Evolutionary conservation across 2,329 filamentous ascomycete genomes (phyloP), one percentile per base, ranked within the genome.

Genomic region (Lasiodiplodia hormozganensis): DNA sequence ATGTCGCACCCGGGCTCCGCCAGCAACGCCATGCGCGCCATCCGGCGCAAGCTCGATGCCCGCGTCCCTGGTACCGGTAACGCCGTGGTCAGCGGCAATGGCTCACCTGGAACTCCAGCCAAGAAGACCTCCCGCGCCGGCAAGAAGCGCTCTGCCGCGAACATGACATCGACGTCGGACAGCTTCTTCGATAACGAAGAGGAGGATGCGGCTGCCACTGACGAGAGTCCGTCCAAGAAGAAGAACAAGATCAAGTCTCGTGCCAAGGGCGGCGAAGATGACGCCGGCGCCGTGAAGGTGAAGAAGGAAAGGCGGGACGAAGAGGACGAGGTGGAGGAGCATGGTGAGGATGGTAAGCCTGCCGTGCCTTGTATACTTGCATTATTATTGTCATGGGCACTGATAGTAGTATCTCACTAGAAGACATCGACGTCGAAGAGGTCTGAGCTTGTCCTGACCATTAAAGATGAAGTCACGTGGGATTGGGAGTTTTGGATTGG

Each of bases 1-100:
- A 80, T 80, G 78, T 69, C 72, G 71, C 79, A 80, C 68, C 74
- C 74, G 8, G 74, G 77, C 64, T 80, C 78, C 34, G 78, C 78
- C 14, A 69, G 73, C 70, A 80, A 80, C 62, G 77, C 78, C 38
- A 80, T 78, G 78, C 72, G 75, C 58, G 75, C 75, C 69, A 74
- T 80, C 71, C 76, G 73, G 70, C 67, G 49, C 70, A 80, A 80
- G 72, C 71, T 80, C 21, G 71, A 72, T 54, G 62, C 62, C 21
- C 38, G 53, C 54, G 31, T 53, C 36, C 49, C 49, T 14, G 36
- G 62, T 21, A 47, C 43, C 51, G 36, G 51, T 36, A 28, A 14
- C 47, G 36, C 54, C 16, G 18, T 21, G 14, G 52, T 7, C 54
- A 53, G n/a, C 7, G 56, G 66, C 36, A 67, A 16, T 25, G 28